A percentile compares a stretch with the other conserved stretches of the same genome.
These are phyloP conservation scores for Xanthoconium purpureum DNA, from an alignment of 768 basidiomycete genomes.

Conservation along the genomic window DNA sequence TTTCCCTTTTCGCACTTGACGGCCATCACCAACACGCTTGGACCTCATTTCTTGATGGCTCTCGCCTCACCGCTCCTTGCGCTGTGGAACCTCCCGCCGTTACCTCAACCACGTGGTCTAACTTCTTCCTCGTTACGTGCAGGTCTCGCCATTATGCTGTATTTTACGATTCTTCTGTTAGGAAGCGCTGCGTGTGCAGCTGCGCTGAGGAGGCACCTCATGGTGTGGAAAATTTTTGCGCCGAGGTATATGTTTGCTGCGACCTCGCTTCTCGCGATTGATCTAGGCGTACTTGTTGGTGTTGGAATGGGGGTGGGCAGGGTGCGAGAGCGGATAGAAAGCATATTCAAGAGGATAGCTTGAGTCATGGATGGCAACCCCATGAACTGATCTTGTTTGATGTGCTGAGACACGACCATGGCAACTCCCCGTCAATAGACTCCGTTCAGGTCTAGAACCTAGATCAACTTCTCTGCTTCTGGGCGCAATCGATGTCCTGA, in stretches of 20 bases:
- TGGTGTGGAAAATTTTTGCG: conserved; percentile 99
- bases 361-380: neutral
- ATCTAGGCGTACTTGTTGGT: conserved; percentile 46
- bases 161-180: conserved; percentile 62
- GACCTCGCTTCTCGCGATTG: conserved; percentile 62
- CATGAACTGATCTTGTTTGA: neutral
- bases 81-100: conserved; percentile 81
- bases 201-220: conserved; percentile 76
- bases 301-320: conserved; percentile 22
- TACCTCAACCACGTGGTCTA: conserved; percentile 30
- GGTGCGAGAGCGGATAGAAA: conserved; percentile 21
- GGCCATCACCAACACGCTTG: conserved; percentile 74
- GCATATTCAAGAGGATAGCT: conserved; percentile 15
- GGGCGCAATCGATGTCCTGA: no score
- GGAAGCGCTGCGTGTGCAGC: conserved; percentile 73
- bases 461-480: neutral
- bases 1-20: conserved; percentile 76
- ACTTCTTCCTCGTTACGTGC: conserved; percentile 46
- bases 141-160: conserved; percentile 62
- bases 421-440: neutral
- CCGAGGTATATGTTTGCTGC: conserved; percentile 88
- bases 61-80: conserved; percentile 69
- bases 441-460: neutral
- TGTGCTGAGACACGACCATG: neutral
- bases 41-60: conserved; percentile 64